Evolutionary conservation across 2,329 filamentous ascomycete genomes (phyloP), one percentile per base, ranked within the genome.

Genomic region (Raffaelea ambrosiae): DNA sequence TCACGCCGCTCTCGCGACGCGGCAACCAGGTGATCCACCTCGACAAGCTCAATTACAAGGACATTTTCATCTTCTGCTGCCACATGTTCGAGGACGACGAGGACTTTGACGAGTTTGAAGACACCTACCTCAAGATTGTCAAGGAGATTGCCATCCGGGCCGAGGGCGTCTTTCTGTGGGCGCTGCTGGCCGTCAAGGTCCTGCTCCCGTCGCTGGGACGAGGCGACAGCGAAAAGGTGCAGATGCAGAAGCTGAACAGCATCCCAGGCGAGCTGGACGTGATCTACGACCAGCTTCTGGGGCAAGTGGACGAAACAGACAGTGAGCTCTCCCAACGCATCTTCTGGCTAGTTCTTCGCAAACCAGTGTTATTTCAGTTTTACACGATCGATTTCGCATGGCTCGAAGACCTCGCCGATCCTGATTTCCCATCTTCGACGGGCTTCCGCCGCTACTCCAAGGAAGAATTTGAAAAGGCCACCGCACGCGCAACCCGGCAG

Each of bases 131-230:
- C 2, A 9, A 9, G 2, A 10, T 46, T 4, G 44, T 21, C 5
- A 3, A 13, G n/a, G 5, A 14, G 3, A 21, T 46, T 16, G 20
- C 38, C 10, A 2, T 1, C 13, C 22, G 38, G 5, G 22, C 36
- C 14, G 18, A 46, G 20, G 44, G 44, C 3, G 44, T 46, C 22
- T 41, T 46, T 22, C 38, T 46, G 8, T 46, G 38, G 44, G 44
- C 44, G 3, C 11, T 41, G 3, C 44, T 46, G 5, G 23, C 43
- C 2, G 23, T 18, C 3, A 20, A 22, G 36, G 16, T 41, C n/a
- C 18, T 40, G 2, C 22, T 40, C 4, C 22, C n/a, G 10, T 31
- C 38, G 4, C 36, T 41, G 9, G 16, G n/a, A 1, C 44, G 43
- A 2, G 43, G 43, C 9, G 43, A 39, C 22, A 29, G 11, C 13